phyloP scores from a whole-genome alignment of 139 green algal species.

The Micromonas pusilla region DNA sequence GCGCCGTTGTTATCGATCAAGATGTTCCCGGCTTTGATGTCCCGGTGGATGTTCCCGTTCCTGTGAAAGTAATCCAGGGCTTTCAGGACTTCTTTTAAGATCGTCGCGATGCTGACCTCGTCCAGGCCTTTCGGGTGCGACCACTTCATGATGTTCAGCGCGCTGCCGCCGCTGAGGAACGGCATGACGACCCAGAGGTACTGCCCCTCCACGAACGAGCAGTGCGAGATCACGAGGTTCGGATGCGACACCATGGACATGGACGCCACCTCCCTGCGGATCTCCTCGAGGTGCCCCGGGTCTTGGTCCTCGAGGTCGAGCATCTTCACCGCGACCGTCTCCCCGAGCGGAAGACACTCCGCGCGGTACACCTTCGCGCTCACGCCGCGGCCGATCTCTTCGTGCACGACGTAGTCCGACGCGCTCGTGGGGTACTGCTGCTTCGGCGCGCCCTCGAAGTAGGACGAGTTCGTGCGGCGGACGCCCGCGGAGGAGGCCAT shows the following conservation, averaged over 20 bases:
- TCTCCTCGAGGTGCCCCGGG: constrained; percentile 53
- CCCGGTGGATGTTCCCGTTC: constrained; percentile 88
- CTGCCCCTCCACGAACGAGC: constrained; percentile 76
- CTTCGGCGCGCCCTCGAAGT: not conserved
- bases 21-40: constrained; percentile 99
- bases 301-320: constrained; percentile 84
- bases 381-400: constrained; percentile 86
- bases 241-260: constrained; percentile 89
- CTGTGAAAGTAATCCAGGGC: constrained; percentile 93
- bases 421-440: constrained; percentile 66
- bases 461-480: not conserved
- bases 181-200: constrained; percentile 94
- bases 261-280: constrained; percentile 86
- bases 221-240: constrained; percentile 89
- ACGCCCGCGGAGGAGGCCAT: not conserved
- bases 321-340: constrained; percentile 88
- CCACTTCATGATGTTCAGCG: constrained; percentile 52
- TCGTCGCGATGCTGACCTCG: constrained; percentile 84
- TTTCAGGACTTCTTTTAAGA: constrained; percentile 86
- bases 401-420: constrained; percentile 76
- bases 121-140: constrained; percentile 59
- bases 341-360: constrained; percentile 53
- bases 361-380: constrained; percentile 84
- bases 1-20: constrained; percentile 81
- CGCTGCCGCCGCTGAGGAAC: constrained; percentile 48